Conservation (phyloP, 176 grass and related monocot species). For the Triticum aestivum region DNA sequence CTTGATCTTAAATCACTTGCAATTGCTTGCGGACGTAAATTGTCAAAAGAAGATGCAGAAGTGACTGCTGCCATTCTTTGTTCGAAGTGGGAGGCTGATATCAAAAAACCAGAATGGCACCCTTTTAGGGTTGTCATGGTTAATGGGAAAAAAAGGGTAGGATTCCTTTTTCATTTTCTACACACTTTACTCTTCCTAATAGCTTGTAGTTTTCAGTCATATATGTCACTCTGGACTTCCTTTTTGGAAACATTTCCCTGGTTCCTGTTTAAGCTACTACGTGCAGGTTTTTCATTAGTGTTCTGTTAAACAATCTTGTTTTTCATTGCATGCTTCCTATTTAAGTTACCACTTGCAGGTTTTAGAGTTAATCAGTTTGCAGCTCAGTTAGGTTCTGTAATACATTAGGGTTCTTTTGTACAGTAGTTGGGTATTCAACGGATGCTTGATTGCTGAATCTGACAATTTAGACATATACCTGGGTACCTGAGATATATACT, state of each 20-base stretch:
- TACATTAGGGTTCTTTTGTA: background rate
- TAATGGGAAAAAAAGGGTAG: conserved; percentile 38
- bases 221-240: background rate
- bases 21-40: conserved; percentile 34
- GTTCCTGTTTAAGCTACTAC: background rate
- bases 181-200: background rate
- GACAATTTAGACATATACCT: background rate
- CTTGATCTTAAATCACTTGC: conserved; percentile 50
- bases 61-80: conserved; percentile 19
- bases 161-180: background rate
- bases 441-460: conserved; percentile 2
- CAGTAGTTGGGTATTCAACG: background rate
- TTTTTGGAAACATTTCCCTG: background rate
- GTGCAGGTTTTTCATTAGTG: background rate
- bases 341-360: conserved; percentile 2
- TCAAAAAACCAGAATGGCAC: conserved; percentile 51
- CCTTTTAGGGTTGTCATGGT: conserved; percentile 48
- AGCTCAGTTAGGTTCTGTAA: background rate
- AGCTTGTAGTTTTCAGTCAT: background rate
- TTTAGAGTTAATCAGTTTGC: conserved; percentile 4
- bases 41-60: conserved; percentile 40
- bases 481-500: conserved; percentile 12
- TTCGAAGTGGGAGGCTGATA: conserved; percentile 57
- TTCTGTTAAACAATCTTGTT: background rate
- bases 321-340: background rate